Conservation (phyloP, 306 rosid species). For the Luffa acutangula region DNA sequence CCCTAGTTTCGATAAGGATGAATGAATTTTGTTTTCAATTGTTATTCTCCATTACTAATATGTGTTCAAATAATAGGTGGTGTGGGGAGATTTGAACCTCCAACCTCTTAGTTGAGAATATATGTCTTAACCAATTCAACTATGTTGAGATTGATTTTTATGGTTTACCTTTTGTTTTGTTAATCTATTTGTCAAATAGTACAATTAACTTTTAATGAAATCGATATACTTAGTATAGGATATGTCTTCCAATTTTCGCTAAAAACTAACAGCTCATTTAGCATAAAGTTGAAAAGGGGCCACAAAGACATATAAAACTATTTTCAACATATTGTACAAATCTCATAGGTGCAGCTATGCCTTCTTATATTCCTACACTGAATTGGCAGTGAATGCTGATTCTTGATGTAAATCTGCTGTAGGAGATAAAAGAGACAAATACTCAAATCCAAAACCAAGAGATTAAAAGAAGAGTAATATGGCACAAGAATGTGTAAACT, state of each 20-base stretch:
- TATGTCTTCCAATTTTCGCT: background rate
- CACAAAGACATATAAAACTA: background rate
- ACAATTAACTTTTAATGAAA: background rate
- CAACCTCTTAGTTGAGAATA: too few relatives aligned
- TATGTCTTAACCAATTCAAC: too few relatives aligned
- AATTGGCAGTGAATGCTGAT: background rate
- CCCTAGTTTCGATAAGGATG: too few relatives aligned
- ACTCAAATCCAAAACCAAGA: background rate
- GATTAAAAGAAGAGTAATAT: background rate
- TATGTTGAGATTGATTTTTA: too few relatives aligned
- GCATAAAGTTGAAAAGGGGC: background rate
- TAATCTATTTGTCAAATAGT: too few relatives aligned
- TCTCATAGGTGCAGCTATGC: background rate
- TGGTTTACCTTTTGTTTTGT: too few relatives aligned
- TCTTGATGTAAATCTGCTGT: background rate
- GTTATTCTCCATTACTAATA: too few relatives aligned
- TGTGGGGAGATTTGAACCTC: too few relatives aligned
- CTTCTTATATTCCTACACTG: background rate
- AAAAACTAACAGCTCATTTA: background rate
- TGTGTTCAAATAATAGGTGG: too few relatives aligned
- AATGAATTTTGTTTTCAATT: too few relatives aligned
- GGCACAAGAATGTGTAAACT: background rate
- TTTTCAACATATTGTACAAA: background rate
- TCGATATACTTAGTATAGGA: background rate
- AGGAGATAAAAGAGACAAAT: background rate